Percentiles rank a stretch among this genome's conserved stretches.
Evolutionary conservation across 257 asterid genomes (phyloP).

Genomic region (Nemophila menziesii): DNA sequence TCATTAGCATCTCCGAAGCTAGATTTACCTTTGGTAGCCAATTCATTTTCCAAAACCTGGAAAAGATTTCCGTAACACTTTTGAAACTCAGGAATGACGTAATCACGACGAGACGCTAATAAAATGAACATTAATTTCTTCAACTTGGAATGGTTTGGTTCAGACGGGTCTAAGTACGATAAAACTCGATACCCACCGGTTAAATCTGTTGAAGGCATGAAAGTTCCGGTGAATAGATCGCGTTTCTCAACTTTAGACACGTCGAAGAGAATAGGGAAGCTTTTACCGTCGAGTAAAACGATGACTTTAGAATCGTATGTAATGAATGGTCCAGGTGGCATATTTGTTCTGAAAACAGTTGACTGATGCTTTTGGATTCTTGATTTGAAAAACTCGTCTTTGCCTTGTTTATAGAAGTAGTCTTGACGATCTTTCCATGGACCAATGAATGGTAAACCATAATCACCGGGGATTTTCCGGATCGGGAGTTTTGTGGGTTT

Average conservation of each 20-base stretch:
- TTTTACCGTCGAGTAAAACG: constrained; percentile 72
- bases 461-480: constrained; percentile 57
- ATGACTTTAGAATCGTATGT: constrained; percentile 58
- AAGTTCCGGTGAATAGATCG: constrained; percentile 82
- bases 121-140: constrained; percentile 53
- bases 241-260: constrained; percentile 58
- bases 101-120: constrained; percentile 44
- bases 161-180: constrained; percentile 76
- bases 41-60: constrained; percentile 32
- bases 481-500: constrained; percentile 25
- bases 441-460: constrained; percentile 57
- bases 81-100: constrained; percentile 53
- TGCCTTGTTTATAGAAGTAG: constrained; percentile 71
- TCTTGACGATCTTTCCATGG: constrained; percentile 73
- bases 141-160: constrained; percentile 55
- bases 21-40: constrained; percentile 41
- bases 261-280: constrained; percentile 67
- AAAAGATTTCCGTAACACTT: constrained; percentile 37
- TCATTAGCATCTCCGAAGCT: constrained; percentile 40
- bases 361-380: constrained; percentile 51
- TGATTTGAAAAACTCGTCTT: constrained; percentile 60
- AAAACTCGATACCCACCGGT: constrained; percentile 75
- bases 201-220: constrained; percentile 57
- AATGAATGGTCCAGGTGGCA: constrained; percentile 90
- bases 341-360: constrained; percentile 64